phyloP scores from a whole-genome alignment of 2,329 filamentous ascomycete species.

The Gaeumannomyces sp. region DNA sequence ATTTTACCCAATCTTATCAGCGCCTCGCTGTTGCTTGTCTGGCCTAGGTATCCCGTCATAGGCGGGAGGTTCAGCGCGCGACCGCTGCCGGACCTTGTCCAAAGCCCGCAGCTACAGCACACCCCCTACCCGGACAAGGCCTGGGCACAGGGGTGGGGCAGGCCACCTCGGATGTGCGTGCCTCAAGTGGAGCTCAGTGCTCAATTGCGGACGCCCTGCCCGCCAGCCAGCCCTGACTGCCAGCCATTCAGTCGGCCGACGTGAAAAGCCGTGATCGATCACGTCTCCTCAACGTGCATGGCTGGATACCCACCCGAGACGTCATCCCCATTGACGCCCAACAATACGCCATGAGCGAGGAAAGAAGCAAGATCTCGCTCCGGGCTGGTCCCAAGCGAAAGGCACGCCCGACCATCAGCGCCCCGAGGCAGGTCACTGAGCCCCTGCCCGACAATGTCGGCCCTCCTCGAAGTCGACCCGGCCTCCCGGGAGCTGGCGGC shows the following conservation, averaged over 20 bases:
- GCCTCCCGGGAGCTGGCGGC: slow-evolving; percentile 22
- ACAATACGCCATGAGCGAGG: slow-evolving; percentile 48
- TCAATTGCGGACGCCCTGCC: background rate
- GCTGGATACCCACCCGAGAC: no score
- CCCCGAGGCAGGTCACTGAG: slow-evolving; percentile 56
- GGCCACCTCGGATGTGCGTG: background rate
- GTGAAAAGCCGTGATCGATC: background rate
- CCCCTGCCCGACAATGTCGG: slow-evolving; percentile 46
- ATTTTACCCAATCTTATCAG: slow-evolving; percentile 10
- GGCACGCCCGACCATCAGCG: slow-evolving; percentile 54
- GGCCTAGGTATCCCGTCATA: background rate
- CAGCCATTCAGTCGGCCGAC: background rate
- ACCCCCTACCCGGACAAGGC: background rate
- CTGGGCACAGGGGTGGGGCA: background rate
- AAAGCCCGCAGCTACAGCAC: background rate
- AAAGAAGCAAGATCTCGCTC: slow-evolving; percentile 56
- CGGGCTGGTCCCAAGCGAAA: slow-evolving; percentile 56
- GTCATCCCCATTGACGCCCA: no score
- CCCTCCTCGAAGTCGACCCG: slow-evolving; percentile 26
- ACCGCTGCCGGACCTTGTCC: background rate
- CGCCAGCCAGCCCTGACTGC: background rate
- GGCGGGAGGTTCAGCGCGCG: background rate
- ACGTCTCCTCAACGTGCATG: no score
- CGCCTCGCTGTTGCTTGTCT: background rate
- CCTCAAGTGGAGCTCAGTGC: background rate